Percentiles rank a stretch among this genome's conserved stretches.
Evolutionary conservation across 1,284 basidiomycete genomes (phyloP).

Genomic region (Malassezia vespertilionis): DNA sequence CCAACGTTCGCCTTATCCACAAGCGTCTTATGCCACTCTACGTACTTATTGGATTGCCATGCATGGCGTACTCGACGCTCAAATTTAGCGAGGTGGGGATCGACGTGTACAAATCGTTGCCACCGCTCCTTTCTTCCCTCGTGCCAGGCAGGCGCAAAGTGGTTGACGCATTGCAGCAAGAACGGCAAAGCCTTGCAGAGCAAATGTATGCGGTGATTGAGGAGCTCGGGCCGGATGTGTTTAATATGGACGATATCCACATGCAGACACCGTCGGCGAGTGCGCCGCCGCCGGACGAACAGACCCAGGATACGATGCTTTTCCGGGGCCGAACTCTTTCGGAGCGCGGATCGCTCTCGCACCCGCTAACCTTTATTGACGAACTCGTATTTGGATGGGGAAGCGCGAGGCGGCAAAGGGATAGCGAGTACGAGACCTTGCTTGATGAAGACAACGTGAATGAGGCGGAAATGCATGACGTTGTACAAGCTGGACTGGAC

Average conservation of each 20-base stretch:
- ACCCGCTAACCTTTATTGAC: constrained; percentile 62
- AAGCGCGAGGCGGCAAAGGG: constrained; percentile 7
- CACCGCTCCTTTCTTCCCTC: constrained; percentile 78
- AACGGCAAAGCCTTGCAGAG: constrained; percentile 67
- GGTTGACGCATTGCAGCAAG: constrained; percentile 66
- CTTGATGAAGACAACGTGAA: constrained; percentile 8
- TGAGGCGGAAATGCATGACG: too few relatives aligned
- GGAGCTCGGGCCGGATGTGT: constrained; percentile 52
- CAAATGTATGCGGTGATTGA: constrained; percentile 82
- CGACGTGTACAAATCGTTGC: constrained; percentile 94
- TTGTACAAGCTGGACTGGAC: too few relatives aligned
- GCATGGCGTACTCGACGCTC: constrained; percentile 83
- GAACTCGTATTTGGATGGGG: constrained; percentile 82
- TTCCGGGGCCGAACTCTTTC: constrained; percentile 13
- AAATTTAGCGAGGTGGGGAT: constrained; percentile 98
- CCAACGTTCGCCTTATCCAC: constrained; percentile 50
- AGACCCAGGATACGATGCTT: constrained; percentile 30
- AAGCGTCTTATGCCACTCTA: constrained; percentile 69
- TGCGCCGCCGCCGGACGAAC: constrained; percentile 27
- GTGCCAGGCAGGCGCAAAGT: constrained; percentile 81
- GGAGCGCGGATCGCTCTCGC: constrained; percentile 29
- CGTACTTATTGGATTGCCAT: constrained; percentile 65
- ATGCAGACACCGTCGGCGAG: constrained; percentile 27
- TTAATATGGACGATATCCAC: constrained; percentile 39
- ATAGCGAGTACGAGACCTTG: neutral